Base-by-base conservation (phyloP, 106 monocot genomes). In the Alisma plantagoaquatica region DNA sequence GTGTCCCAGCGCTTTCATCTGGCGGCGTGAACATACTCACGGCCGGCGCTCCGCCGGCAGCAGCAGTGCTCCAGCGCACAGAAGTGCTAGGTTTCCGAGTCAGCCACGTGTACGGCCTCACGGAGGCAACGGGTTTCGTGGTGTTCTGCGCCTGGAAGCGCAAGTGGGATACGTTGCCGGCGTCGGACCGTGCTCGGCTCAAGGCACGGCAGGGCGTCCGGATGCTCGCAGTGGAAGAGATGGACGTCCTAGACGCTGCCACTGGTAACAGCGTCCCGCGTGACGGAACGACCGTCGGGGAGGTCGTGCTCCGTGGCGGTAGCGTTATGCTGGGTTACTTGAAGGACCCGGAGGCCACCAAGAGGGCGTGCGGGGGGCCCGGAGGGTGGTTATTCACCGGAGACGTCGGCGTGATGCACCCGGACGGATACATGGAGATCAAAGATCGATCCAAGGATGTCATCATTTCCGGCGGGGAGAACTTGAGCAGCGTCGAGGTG, bases 381-480 rank as follows among this genome's bases (percentile, higher is more conserved):
- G n/a, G n/a, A n/a, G 87, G 83, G 2, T 87, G 87, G 92, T 80
- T 93, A 66, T 66, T 53, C 27, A 93, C 92, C 9, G 87, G 87
- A 0, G 92, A 93, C 33, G 79, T 83, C 1, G 92, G 77, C 1
- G 79, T 93, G 10, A 31, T 83, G 15, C 79, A 93, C 62, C 76
- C 76, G 6, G 87, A 93, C 44, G 92, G 92, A 7, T 86, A 86
- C 33, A 45, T 93, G 0, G 87, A 93, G 59, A 72, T 93, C 43
- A 92, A 82, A 62, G 87, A 93, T 41, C 60, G 87, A 56, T 72
- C 70, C 3, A 93, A 93, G 60, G 87, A 93, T 64, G 79, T 87
- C 30, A 93, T 93, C 54, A 93, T 87, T 21, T 87, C 83, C 12
- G 92, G 92, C 3, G 92, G 92, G 0, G 92, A 93, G 83, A 93